Percentiles rank a stretch among this genome's conserved stretches.
phyloP scores from a whole-genome alignment of 1,139 yeast genomes.

The Arxiozyma heterogenica region DNA sequence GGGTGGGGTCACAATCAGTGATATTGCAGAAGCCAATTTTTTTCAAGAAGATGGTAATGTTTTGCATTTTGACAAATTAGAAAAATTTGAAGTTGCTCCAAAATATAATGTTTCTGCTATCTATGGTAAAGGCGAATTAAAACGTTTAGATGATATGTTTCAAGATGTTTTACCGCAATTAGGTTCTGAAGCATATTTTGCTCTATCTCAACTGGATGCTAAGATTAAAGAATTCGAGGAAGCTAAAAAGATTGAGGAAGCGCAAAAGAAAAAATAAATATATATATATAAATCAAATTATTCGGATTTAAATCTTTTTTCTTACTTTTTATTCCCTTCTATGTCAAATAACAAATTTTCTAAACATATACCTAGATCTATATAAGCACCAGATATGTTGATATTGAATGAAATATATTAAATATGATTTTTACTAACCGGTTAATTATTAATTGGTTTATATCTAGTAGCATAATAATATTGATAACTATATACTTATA shows the following conservation, averaged over 20 bases:
- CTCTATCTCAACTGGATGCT: constrained; percentile 84
- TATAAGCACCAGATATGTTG: neutral
- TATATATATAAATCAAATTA: neutral
- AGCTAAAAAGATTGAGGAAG: constrained; percentile 18
- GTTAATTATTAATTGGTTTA: too few species aligned
- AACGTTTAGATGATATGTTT: constrained; percentile 83
- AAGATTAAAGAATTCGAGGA: constrained; percentile 61
- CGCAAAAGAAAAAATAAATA: constrained; percentile 37
- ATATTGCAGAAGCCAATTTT: constrained; percentile 94
- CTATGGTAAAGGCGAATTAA: constrained; percentile 93
- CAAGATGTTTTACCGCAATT: constrained; percentile 94
- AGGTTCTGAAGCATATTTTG: constrained; percentile 91
- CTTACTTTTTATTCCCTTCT: too few species aligned
- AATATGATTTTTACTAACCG: too few species aligned
- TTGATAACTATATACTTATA: constrained; percentile 6
- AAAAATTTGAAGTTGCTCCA: constrained; percentile 79
- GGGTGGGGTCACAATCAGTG: constrained; percentile 80
- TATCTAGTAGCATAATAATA: neutral
- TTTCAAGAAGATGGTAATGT: constrained; percentile 95
- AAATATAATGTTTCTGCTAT: constrained; percentile 88
- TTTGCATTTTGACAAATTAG: constrained; percentile 89
- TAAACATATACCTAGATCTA: neutral
- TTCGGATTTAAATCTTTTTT: too few species aligned
- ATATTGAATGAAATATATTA: too few species aligned
- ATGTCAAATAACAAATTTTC: neutral